A percentile compares a stretch with the other conserved stretches of the same genome.
Evolutionary conservation across 768 basidiomycete genomes (phyloP).

Genomic region (Mycena metata): DNA sequence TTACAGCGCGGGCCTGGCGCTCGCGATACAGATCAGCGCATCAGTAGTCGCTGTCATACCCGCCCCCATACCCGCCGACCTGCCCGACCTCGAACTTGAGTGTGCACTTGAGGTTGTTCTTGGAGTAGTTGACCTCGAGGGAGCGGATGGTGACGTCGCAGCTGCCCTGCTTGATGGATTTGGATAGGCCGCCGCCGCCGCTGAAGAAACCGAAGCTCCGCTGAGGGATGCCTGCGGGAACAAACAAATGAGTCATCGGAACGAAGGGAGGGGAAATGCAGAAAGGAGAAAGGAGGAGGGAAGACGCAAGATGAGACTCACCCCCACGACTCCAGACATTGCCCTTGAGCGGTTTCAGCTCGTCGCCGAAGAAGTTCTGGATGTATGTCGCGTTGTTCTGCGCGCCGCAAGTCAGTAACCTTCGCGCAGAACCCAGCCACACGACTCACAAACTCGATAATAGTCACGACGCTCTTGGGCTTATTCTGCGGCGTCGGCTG

Average conservation of each 20-base stretch:
- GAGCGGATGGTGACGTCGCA: slow-evolving; percentile 49
- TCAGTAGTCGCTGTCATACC: slow-evolving; percentile 24
- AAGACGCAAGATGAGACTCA: no score
- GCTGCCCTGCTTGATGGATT: slow-evolving; percentile 53
- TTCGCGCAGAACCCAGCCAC: no score
- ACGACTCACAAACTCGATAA: slow-evolving; percentile 53
- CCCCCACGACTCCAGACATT: slow-evolving; percentile 52
- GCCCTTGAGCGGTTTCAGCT: slow-evolving; percentile 53
- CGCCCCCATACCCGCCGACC: slow-evolving; percentile 32
- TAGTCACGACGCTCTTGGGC: slow-evolving; percentile 56
- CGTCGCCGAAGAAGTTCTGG: slow-evolving; percentile 50
- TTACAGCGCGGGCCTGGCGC: neutral
- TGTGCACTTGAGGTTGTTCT: slow-evolving; percentile 56
- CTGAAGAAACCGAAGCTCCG: slow-evolving; percentile 34
- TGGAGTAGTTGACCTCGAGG: slow-evolving; percentile 55
- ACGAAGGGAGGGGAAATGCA: neutral
- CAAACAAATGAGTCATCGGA: neutral
- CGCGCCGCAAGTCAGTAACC: no score
- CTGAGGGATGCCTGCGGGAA: slow-evolving; percentile 31
- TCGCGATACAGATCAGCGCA: neutral
- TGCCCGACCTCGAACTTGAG: slow-evolving; percentile 54
- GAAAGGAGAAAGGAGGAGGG: neutral
- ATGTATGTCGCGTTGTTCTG: slow-evolving; percentile 43
- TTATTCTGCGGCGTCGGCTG: slow-evolving; percentile 58
- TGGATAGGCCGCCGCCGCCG: slow-evolving; percentile 47